phyloP scores from a whole-genome alignment of 139 green algal species.

The Limnomonas spitsbergensis region DNA sequence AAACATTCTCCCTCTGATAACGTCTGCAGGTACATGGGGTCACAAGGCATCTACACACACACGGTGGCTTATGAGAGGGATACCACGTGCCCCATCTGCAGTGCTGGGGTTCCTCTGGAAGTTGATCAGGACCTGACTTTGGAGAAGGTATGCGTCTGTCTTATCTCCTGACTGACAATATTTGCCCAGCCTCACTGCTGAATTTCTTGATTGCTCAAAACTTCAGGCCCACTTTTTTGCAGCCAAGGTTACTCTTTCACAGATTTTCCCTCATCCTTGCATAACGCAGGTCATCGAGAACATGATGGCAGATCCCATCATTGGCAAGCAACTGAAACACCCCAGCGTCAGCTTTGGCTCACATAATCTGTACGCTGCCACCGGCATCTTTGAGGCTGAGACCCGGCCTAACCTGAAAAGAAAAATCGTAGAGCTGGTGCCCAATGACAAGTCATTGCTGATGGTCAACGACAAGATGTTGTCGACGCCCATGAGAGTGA shows the following conservation, averaged over 20 bases:
- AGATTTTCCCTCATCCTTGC: background rate
- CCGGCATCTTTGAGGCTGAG: slow-evolving; percentile 80
- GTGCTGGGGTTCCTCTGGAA: slow-evolving; percentile 72
- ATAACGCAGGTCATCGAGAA: slow-evolving; percentile 73
- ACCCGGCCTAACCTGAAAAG: slow-evolving; percentile 80
- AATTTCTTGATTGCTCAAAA: background rate
- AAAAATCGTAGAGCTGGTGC: slow-evolving; percentile 40
- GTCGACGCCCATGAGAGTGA: slow-evolving; percentile 62
- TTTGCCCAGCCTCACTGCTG: background rate
- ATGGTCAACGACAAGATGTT: slow-evolving; percentile 94
- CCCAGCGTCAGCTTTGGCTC: slow-evolving; percentile 77
- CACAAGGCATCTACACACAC: slow-evolving; percentile 91
- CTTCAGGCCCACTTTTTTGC: background rate
- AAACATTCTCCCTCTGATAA: background rate
- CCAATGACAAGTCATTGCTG: slow-evolving; percentile 47
- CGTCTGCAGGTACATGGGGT: slow-evolving; percentile 84
- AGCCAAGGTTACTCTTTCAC: background rate
- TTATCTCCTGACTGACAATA: background rate
- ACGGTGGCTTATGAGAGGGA: slow-evolving; percentile 90
- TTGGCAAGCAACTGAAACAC: slow-evolving; percentile 59
- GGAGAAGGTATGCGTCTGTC: slow-evolving; percentile 55
- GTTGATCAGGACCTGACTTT: slow-evolving; percentile 55
- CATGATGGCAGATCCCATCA: slow-evolving; percentile 53
- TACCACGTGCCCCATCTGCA: slow-evolving; percentile 83
- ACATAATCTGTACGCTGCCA: slow-evolving; percentile 82